Evolutionary conservation across 805 yeast genomes (phyloP).

Genomic region (Ogataea allantospora): DNA sequence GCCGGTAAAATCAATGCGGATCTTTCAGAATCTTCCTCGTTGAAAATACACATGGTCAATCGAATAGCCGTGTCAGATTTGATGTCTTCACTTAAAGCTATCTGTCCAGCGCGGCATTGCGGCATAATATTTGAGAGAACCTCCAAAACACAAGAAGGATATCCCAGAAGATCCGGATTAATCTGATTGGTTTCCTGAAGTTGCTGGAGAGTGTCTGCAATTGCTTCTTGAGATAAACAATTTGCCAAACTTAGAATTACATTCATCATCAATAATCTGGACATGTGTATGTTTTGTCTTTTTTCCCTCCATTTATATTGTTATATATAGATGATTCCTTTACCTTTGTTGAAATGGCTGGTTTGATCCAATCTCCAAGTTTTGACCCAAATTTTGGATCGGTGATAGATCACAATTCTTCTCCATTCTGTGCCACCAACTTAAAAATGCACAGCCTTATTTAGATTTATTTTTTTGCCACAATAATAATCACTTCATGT

Average conservation of each 20-base stretch:
- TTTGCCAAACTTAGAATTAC: background rate
- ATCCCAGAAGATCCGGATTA: slow-evolving; percentile 1
- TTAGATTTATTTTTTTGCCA: slow-evolving; percentile 1
- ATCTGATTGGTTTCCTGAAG: slow-evolving; percentile 9
- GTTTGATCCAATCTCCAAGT: background rate
- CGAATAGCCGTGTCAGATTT: slow-evolving; percentile 12
- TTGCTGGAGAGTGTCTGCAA: slow-evolving; percentile 14
- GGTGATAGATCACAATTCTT: background rate
- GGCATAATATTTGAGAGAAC: slow-evolving; percentile 17
- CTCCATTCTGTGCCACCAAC: no score
- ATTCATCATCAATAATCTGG: background rate
- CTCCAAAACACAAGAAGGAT: slow-evolving; percentile 19
- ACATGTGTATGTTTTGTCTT: no score
- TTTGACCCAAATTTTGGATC: background rate
- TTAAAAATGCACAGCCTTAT: background rate
- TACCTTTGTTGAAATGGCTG: slow-evolving; percentile 9
- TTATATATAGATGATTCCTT: background rate
- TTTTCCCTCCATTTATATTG: no score
- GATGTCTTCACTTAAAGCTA: slow-evolving; percentile 11
- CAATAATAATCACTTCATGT: background rate
- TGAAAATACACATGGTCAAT: slow-evolving; percentile 19
- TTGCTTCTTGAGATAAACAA: slow-evolving; percentile 6
- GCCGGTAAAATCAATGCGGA: slow-evolving; percentile 3
- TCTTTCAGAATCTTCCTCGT: background rate
- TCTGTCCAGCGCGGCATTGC: slow-evolving; percentile 9